These are phyloP conservation scores for Boletales sp. DNA, from an alignment of 768 basidiomycete genomes.

Conservation along the genomic window DNA sequence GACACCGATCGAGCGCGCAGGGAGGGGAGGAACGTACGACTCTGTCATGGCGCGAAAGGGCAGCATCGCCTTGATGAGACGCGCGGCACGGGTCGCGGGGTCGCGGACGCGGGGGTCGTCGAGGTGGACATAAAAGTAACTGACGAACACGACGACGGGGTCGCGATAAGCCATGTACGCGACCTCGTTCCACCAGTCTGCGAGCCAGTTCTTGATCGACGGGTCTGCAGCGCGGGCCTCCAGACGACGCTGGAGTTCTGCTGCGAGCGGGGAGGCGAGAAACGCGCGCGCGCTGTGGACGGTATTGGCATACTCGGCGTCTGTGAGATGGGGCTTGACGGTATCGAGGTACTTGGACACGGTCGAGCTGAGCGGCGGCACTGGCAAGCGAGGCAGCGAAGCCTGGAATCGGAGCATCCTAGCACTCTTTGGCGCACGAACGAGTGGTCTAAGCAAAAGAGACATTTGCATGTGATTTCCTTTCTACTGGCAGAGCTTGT, in stretches of 20 bases:
- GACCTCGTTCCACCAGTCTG: conserved; percentile 96
- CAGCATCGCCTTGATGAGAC: conserved; percentile 78
- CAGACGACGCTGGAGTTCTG: conserved; percentile 74
- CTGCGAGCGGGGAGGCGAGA: conserved; percentile 61
- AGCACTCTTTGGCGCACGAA: too few species aligned
- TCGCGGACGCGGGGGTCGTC: conserved; percentile 53
- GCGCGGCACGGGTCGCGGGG: conserved; percentile 73
- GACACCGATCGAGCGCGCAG: too few species aligned
- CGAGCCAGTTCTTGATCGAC: conserved; percentile 74
- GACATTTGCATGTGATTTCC: conserved; percentile 11
- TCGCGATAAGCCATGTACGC: conserved; percentile 89
- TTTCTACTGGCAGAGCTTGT: conserved; percentile 30
- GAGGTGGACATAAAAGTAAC: conserved; percentile 91
- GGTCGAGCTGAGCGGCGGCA: conserved; percentile 81
- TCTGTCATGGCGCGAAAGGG: conserved; percentile 84
- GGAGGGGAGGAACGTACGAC: conserved; percentile 41
- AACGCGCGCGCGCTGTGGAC: conserved; percentile 62
- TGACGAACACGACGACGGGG: conserved; percentile 87
- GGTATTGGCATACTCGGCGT: conserved; percentile 58
- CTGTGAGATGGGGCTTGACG: conserved; percentile 71
- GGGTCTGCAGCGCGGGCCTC: conserved; percentile 67
- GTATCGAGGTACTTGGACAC: conserved; percentile 85
- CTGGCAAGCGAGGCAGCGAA: conserved; percentile 73
- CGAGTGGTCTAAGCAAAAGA: too few species aligned
- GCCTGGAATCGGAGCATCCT: conserved; percentile 70